Evolutionary conservation across 176 grass and related monocot species (phyloP).

Genomic region (Oryza rufipogon): DNA sequence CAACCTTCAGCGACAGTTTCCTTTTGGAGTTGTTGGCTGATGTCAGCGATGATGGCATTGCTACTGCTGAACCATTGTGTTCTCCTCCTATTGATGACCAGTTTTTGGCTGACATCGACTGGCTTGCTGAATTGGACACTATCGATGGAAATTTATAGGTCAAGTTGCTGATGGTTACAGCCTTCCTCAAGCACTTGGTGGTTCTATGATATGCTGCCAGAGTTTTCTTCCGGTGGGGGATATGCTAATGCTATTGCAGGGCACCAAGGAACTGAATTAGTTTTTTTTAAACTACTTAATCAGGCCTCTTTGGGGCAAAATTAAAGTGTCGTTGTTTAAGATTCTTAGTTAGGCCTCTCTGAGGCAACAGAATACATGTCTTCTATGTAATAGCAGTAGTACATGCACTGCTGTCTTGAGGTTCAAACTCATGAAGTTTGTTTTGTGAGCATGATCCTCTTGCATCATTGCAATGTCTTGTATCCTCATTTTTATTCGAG

Average conservation of each 20-base stretch:
- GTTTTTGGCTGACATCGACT: background rate
- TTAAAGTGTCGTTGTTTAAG: background rate
- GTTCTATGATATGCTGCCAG: background rate
- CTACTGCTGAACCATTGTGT: background rate
- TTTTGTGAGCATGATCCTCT: constrained; percentile 23
- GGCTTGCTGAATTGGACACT: background rate
- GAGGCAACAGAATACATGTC: background rate
- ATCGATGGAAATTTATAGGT: background rate
- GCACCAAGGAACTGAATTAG: background rate
- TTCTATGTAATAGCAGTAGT: background rate
- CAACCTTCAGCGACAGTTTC: background rate
- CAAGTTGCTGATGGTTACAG: background rate
- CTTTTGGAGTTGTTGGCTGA: background rate
- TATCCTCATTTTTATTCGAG: background rate
- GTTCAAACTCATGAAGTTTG: background rate
- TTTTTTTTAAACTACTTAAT: background rate
- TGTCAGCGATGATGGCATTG: background rate
- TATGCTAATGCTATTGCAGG: background rate
- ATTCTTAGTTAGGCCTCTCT: background rate
- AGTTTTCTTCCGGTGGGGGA: background rate
- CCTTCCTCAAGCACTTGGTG: background rate
- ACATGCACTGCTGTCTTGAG: too few species aligned
- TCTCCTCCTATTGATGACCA: background rate
- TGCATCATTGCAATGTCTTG: constrained; percentile 19
- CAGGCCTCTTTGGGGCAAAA: background rate